phyloP scores from a whole-genome alignment of 305 asterid species.

The Plantago rigida region DNA sequence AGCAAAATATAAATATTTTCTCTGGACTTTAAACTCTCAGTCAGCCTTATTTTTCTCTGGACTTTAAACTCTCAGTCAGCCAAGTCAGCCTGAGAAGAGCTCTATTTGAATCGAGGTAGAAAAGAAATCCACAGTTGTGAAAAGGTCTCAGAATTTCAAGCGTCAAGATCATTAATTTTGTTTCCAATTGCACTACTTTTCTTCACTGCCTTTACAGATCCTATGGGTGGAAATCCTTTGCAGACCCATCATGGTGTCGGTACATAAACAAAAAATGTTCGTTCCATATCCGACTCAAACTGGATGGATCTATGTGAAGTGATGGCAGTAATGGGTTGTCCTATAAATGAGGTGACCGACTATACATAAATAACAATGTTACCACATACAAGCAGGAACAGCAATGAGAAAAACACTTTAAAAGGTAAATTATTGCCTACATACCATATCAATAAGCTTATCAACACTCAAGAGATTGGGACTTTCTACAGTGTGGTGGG shows the following conservation, averaged over 20 bases:
- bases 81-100: background rate
- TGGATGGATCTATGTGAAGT: background rate
- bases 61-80: background rate
- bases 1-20: background rate
- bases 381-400: background rate
- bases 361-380: background rate
- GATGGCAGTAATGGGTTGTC: background rate
- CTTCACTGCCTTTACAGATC: background rate
- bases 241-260: background rate
- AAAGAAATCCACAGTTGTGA: background rate
- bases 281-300: background rate
- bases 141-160: background rate
- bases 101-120: background rate
- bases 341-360: background rate
- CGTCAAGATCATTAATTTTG: background rate
- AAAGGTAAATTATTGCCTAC: slow-evolving; percentile 15
- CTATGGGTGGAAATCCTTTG: background rate
- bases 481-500: slow-evolving; percentile 45
- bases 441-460: slow-evolving; percentile 80
- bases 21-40: background rate
- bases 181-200: background rate
- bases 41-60: background rate
- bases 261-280: background rate
- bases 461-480: slow-evolving; percentile 67
- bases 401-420: background rate